Percentiles rank a stretch among this genome's conserved stretches.
These are phyloP conservation scores for Elymus sibiricus DNA, from an alignment of 176 grass and related monocot genomes.

Conservation along the genomic window DNA sequence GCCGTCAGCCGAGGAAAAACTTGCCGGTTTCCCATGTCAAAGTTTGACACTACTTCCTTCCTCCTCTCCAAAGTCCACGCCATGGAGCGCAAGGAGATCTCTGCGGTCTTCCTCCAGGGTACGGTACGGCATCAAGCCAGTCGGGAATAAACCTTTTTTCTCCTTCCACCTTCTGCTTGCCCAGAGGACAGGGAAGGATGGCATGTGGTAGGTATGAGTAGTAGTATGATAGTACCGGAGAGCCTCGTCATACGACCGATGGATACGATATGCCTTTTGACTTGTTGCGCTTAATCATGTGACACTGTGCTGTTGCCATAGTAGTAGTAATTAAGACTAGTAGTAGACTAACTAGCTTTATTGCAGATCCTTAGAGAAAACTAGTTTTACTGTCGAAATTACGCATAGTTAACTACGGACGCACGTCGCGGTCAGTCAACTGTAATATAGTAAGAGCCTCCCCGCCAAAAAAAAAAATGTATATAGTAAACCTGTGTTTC, in stretches of 20 bases:
- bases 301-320: background rate
- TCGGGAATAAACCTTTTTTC: background rate
- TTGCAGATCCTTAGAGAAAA: no score
- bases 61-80: no score
- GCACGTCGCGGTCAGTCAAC: background rate
- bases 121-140: background rate
- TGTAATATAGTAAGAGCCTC: background rate
- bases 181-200: background rate
- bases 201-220: background rate
- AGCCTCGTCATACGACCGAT: background rate
- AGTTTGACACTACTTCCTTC: conserved; percentile 19
- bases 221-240: no score
- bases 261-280: background rate
- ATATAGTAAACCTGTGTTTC: background rate
- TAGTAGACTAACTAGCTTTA: background rate
- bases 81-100: background rate
- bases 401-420: background rate
- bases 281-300: background rate
- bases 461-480: no score
- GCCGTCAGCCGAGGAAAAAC: background rate
- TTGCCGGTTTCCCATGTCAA: background rate
- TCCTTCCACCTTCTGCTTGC: background rate
- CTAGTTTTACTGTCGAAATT: background rate
- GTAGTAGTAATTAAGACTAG: no score
- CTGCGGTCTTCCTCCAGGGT: background rate